Base-by-base conservation (phyloP, 2,329 filamentous ascomycete genomes). In the Epichloe coenophiala region DNA sequence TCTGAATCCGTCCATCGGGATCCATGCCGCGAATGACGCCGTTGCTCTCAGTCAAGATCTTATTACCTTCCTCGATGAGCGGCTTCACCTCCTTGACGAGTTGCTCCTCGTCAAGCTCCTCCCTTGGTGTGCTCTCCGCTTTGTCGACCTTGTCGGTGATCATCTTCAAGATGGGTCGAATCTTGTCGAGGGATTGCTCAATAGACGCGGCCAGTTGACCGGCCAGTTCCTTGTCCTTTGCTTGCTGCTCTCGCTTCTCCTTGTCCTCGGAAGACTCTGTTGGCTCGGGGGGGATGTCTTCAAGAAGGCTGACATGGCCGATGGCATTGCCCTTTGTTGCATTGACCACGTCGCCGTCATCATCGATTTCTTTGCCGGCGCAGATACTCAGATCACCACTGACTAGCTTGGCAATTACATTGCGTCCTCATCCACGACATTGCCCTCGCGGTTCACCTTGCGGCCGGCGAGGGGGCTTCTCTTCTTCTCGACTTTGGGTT, bases 101-200 rank as follows among this genome's bases (percentile, higher is more conserved):
- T 58, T 86, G 78, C 61, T 96, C 88, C 65, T 96, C 90, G 61
- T 96, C 88, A 23, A 91, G 82, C 59, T 95, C 88, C 4, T 94
- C 87, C 67, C 88, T 85, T 42, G 86, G 84, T 31, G 84, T 87
- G 56, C 81, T 79, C 66, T 95, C 87, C 31, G 86, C 88, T 50
- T 75, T 75, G 59, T 95, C 86, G 60, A 95, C 86, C 69, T 84
- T 77, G 79, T 89, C 84, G 4, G 80, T 86, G 66, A 95, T 95
- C 72, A 88, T 78, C 70, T 86, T 88, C 74, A 86, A 86, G 62
- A 95, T 81, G 9, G 89, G 89, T 57, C 86, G 82, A 63, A 95
- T 80, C 64, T 83, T 86, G 61, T 95, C 88, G 6, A 95, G 75
- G 13, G 87, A 87, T 65, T 90, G 81, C 61, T 84, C 77, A 58